Percentiles rank a stretch among this genome's conserved stretches.
Conservation (phyloP, 139 green algal genomes). For the Nannochloris sp. region DNA sequence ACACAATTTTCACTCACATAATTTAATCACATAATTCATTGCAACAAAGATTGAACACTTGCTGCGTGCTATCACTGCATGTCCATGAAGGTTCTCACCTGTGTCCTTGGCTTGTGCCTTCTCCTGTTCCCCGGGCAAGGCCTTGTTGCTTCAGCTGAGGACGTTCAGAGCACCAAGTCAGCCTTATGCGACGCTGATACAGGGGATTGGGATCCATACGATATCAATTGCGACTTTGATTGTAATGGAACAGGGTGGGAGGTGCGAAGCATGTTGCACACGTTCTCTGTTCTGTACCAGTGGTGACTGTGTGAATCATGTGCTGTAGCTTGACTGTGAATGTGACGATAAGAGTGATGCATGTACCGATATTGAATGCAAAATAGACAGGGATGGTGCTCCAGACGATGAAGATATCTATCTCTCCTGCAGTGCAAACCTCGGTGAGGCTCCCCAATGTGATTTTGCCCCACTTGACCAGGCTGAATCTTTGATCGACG, state of each 20-base stretch:
- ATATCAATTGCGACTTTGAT: constrained; percentile 6
- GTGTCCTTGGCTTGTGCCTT: not conserved
- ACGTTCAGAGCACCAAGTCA: not conserved
- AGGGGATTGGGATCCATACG: not conserved
- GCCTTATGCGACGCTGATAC: not conserved
- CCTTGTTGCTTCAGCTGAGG: not conserved
- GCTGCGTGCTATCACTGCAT: too few species aligned
- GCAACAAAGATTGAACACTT: too few species aligned
- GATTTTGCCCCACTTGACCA: not conserved
- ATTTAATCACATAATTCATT: too few species aligned
- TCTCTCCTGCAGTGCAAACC: not conserved
- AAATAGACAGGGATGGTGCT: not conserved
- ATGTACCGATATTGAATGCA: not conserved
- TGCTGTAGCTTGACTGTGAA: constrained; percentile 3
- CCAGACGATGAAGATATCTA: constrained; percentile 2
- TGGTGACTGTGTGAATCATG: not conserved
- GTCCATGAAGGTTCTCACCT: too few species aligned
- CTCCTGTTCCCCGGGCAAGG: not conserved
- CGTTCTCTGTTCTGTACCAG: not conserved
- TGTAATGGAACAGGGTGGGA: not conserved
- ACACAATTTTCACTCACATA: too few species aligned
- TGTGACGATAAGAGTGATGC: not conserved
- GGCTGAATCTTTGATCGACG: not conserved
- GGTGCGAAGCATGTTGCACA: not conserved
- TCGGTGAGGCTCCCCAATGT: not conserved